These are phyloP conservation scores for Yamadazyma endophytica DNA, from an alignment of 805 yeast species.

Conservation along the genomic window DNA sequence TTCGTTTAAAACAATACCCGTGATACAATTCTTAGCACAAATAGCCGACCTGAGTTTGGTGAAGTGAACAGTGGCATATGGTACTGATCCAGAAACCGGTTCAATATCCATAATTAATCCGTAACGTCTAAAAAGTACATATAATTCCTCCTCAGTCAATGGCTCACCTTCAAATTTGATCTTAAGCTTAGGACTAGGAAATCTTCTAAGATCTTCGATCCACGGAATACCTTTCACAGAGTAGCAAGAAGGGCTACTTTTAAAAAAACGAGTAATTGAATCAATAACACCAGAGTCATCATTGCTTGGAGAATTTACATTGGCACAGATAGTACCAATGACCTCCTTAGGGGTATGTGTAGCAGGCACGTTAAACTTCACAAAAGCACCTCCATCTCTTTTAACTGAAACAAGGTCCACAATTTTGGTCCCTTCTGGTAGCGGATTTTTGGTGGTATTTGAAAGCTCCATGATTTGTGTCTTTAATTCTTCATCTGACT, in stretches of 20 bases:
- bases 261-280: conserved; percentile 10
- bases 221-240: conserved; percentile 92
- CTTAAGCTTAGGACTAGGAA: conserved; percentile 59
- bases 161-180: conserved; percentile 75
- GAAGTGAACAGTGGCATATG: conserved; percentile 46
- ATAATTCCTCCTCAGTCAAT: conserved; percentile 75
- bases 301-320: conserved; percentile 25
- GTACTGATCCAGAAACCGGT: conserved; percentile 47
- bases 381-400: conserved; percentile 94
- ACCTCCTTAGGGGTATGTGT: conserved; percentile 47
- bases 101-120: conserved; percentile 76
- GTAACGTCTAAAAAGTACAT: conserved; percentile 78
- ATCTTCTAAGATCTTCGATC: conserved; percentile 88
- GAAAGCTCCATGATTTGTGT: conserved; percentile 14
- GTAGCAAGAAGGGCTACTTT: conserved; percentile 47
- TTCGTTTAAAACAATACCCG: conserved; percentile 61
- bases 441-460: conserved; percentile 16
- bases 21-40: conserved; percentile 85
- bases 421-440: conserved; percentile 36
- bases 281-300: conserved; percentile 7
- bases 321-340: conserved; percentile 47
- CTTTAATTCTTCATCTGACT: conserved; percentile 14
- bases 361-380: conserved; percentile 62
- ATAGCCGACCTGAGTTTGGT: conserved; percentile 63
- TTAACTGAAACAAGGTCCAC: conserved; percentile 63